Evolutionary conservation across 768 basidiomycete species (phyloP), one percentile per base, ranked within the genome.

Genomic region (Solioccasus polychromus): DNA sequence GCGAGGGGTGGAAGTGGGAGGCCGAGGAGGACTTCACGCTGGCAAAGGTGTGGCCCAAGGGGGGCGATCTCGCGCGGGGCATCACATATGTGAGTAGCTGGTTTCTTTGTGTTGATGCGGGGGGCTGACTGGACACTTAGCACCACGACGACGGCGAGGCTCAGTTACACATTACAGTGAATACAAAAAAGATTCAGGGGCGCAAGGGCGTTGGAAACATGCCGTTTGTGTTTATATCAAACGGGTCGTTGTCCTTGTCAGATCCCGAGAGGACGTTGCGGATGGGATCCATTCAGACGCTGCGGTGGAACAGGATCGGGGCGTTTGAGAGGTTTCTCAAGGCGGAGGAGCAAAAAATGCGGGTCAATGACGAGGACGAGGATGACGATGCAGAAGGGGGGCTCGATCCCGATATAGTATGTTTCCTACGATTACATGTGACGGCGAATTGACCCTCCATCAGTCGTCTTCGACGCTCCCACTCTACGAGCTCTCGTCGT

Each of bases 1-100:
- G 73, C 0, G 72, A 72, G 5, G 73, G 69, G 8, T 85, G 83
- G 78, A 73, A 69, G 32, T 88, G 85, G 85, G 76, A 80, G 40
- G 76, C 79, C 3, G 86, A 88, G 57, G 82, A 85, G 55, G 85
- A 85, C 50, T 74, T 77, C 38, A 76, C 76, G 0, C 60, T 88
- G 12, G 71, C 59, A 8, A 76, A 80, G 54, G 77, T 77, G 4
- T 88, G 84, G 82, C 71, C 74, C 0, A 63, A 68, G 4, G 64
- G 68, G 1, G 66, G 65, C 2, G 71, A 71, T 37, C 71, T 67
- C 7, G 45, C 60, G 28, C 48, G 76, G 10, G 85, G 72, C 2
- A 76, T 88, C 28, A 63, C 83, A 44, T 88, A 86, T 57, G 85
- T 88, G 55, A 48, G 83, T 8, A 71, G 40, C 22, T 36, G 11